Evolutionary conservation across 441 rosid genomes (phyloP).

Genomic region (Adansonia madagascariensis): DNA sequence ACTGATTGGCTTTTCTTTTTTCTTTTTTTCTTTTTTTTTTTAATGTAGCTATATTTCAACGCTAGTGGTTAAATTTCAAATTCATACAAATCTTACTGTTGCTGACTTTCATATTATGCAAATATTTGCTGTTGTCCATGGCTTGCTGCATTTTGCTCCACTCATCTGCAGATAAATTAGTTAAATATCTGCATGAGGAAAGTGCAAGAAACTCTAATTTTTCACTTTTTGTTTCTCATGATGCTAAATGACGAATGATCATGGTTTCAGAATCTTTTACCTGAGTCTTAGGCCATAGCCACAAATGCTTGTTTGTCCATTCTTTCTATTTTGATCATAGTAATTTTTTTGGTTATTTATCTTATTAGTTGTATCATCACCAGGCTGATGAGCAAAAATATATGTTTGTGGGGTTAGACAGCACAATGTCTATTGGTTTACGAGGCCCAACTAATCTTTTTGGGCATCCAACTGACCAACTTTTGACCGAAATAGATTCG

Average conservation of each 20-base stretch:
- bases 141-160: not conserved
- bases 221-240: constrained; percentile 13
- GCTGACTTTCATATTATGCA: not conserved
- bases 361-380: constrained; percentile 34
- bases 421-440: constrained; percentile 70
- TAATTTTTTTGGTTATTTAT: constrained; percentile 4
- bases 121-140: not conserved
- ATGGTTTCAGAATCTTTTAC: not conserved
- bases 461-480: constrained; percentile 86
- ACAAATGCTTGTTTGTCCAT: constrained; percentile 15
- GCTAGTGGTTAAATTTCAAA: constrained; percentile 16
- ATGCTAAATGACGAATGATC: not conserved
- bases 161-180: constrained; percentile 11
- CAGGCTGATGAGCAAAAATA: constrained; percentile 66
- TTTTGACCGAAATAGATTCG: constrained; percentile 59
- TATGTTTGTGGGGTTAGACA: constrained; percentile 87
- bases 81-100: not conserved
- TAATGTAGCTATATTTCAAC: not conserved
- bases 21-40: not conserved
- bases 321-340: constrained; percentile 6
- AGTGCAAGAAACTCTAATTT: constrained; percentile 6
- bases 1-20: not conserved
- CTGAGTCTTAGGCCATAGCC: not conserved
- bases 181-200: not conserved
- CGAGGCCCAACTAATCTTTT: constrained; percentile 94